These are phyloP conservation scores for Scheffersomyces illinoinensis DNA, from an alignment of 1,139 yeast species.

Conservation along the genomic window DNA sequence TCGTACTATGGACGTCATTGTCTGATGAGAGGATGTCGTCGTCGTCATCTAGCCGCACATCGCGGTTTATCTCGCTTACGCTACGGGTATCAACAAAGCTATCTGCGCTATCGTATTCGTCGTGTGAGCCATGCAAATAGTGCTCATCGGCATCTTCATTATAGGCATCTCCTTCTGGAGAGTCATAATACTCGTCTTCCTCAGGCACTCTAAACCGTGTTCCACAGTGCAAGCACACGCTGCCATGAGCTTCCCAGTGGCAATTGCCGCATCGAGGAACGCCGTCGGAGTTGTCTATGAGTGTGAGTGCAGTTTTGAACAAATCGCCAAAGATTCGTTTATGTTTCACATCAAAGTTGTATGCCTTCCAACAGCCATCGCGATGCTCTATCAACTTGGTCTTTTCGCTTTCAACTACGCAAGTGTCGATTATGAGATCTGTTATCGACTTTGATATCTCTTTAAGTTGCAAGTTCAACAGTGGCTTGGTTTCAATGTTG, in stretches of 20 bases:
- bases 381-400: slow-evolving; percentile 23
- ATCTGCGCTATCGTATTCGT: slow-evolving; percentile 23
- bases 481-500: slow-evolving; percentile 43
- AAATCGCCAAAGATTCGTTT: slow-evolving; percentile 47
- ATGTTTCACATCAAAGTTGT: slow-evolving; percentile 37
- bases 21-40: slow-evolving; percentile 10
- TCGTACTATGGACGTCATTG: neutral
- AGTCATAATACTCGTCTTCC: slow-evolving; percentile 24
- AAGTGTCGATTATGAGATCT: slow-evolving; percentile 30
- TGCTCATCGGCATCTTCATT: slow-evolving; percentile 12
- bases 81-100: slow-evolving; percentile 24
- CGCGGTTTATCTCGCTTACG: slow-evolving; percentile 13
- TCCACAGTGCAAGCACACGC: slow-evolving; percentile 57
- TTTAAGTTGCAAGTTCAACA: slow-evolving; percentile 43
- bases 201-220: slow-evolving; percentile 34
- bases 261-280: slow-evolving; percentile 79
- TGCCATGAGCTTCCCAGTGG: slow-evolving; percentile 76
- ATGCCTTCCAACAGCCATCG: slow-evolving; percentile 26
- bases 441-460: slow-evolving; percentile 33
- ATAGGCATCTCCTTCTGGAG: slow-evolving; percentile 27
- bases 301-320: slow-evolving; percentile 52
- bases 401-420: slow-evolving; percentile 19
- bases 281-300: slow-evolving; percentile 69
- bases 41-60: slow-evolving; percentile 7
- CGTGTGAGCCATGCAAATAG: slow-evolving; percentile 3